Evolutionary conservation across 1,139 yeast genomes (phyloP), one percentile per base, ranked within the genome.

Genomic region (Suhomyces bribrorum): DNA sequence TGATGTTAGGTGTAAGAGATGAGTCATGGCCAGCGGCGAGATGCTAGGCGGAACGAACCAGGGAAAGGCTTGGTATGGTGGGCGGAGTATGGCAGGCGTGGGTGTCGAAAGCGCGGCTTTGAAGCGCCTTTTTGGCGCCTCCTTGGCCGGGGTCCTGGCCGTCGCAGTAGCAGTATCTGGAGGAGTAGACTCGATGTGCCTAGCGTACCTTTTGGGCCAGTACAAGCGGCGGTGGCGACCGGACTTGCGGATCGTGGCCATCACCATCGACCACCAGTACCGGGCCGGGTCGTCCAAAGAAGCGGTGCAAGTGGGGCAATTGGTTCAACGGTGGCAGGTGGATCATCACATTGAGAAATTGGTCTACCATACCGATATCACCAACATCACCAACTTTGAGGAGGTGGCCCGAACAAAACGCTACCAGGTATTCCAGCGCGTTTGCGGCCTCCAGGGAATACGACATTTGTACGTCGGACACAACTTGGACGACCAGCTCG

Each of bases 121-220:
- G 23, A 20, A 8, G 8, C 8, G 11, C 23, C 23, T 20, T 3
- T 20, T 20, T 20, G 23, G n/a, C n/a, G n/a, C n/a, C n/a, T n/a
- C n/a, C 23, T 20, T 27, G 26, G 27, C 27, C 9, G 12, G 29
- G 5, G 25, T 14, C 17, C 17, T 14, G 20, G 9, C 14, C 8
- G 36, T 55, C n/a, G 49, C 51, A 28, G 47, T 74, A 14, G 89
- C 90, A 0, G 71, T 86, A 3, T 81, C 88, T 7, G 95, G 95
- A 3, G 95, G 95, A 0, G 89, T 82, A 1, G 95, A 86, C 53
- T 85, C 94, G 2, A 79, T 85, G 77, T 82, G 86, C 22, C 57
- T 86, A 32, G 68, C 85, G 1, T 71, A 70, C 50, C 58, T 83
- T 12, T 46, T 70, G 6, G 49, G 61, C 1, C 61, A 61, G 32